Evolutionary conservation across 345 rosid genomes (phyloP).

Genomic region (Populus pruinosa): DNA sequence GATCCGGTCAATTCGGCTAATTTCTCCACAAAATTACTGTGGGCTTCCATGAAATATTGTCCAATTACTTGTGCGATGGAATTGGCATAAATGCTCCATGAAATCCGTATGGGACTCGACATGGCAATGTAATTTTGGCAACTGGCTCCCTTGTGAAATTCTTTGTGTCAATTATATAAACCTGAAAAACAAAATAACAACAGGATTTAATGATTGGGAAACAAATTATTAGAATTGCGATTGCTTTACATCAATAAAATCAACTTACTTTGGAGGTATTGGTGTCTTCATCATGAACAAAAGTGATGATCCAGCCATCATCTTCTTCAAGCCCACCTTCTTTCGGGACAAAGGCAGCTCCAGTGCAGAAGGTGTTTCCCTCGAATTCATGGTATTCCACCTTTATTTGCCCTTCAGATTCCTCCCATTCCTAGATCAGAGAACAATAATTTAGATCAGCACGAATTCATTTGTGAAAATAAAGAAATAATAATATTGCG

Average conservation of each 20-base stretch:
- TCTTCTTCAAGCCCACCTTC: slow-evolving; percentile 31
- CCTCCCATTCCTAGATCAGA: background rate
- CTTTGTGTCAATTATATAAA: slow-evolving; percentile 13
- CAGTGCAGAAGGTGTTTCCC: slow-evolving; percentile 33
- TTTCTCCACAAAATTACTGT: too few species aligned
- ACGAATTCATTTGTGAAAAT: background rate
- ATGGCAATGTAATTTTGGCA: slow-evolving; percentile 3
- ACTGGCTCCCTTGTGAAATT: background rate
- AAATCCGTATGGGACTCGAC: slow-evolving; percentile 14
- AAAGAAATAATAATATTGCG: background rate
- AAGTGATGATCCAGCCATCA: slow-evolving; percentile 49
- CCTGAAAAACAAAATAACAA: background rate
- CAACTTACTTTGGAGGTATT: slow-evolving; percentile 32
- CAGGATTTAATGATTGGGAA: background rate
- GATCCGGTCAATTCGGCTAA: too few species aligned
- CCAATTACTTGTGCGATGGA: background rate
- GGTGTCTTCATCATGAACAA: slow-evolving; percentile 41
- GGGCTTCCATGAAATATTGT: background rate
- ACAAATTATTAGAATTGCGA: background rate
- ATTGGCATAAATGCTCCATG: slow-evolving; percentile 8
- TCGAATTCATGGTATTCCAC: slow-evolving; percentile 40
- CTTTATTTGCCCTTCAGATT: slow-evolving; percentile 17
- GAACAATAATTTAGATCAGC: background rate
- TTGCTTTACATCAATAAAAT: background rate
- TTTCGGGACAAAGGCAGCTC: slow-evolving; percentile 37